phyloP scores from a whole-genome alignment of 2,329 filamentous ascomycete genomes.

The Lecanosticta acicola region DNA sequence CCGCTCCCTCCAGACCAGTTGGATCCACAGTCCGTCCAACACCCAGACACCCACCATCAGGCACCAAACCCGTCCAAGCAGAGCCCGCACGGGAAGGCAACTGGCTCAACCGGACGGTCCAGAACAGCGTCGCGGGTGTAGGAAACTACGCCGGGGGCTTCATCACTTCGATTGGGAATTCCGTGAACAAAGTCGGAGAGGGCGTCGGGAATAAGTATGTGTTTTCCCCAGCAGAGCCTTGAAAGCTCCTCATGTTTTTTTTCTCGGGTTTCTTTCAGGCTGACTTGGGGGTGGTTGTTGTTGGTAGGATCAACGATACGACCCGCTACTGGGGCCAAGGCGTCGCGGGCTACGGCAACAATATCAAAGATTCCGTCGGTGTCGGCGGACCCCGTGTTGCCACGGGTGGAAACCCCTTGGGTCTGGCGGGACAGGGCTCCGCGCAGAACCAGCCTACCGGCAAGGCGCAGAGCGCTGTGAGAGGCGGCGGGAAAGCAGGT shows the following conservation, averaged over 20 bases:
- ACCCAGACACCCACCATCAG: conserved; percentile 6
- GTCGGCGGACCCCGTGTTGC: conserved; percentile 40
- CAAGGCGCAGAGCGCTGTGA: conserved; percentile 22
- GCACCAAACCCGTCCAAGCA: conserved; percentile 3
- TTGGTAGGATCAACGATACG: conserved; percentile 39
- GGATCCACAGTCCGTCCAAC: conserved; percentile 5
- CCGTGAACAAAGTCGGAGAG: conserved; percentile 43
- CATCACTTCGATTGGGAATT: conserved; percentile 41
- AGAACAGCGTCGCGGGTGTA: conserved; percentile 39
- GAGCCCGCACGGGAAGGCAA: conserved; percentile 28
- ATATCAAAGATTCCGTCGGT: conserved; percentile 44
- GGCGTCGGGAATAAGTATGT: conserved; percentile 39
- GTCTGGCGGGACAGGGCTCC: conserved; percentile 32
- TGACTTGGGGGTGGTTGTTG: background rate
- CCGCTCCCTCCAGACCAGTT: conserved; percentile 1
- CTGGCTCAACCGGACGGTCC: conserved; percentile 44
- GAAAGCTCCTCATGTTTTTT: too few relatives aligned
- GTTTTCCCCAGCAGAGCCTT: too few relatives aligned
- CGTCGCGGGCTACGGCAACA: conserved; percentile 46
- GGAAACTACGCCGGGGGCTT: conserved; percentile 42
- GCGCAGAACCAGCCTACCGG: conserved; percentile 20
- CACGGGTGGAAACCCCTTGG: conserved; percentile 44
- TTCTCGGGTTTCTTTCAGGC: background rate
- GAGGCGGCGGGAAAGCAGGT: conserved; percentile 31
- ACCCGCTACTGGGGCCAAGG: conserved; percentile 45